Evolutionary conservation across 805 yeast genomes (phyloP), one percentile per base, ranked within the genome.

Genomic region (Candida taoyuanica): DNA sequence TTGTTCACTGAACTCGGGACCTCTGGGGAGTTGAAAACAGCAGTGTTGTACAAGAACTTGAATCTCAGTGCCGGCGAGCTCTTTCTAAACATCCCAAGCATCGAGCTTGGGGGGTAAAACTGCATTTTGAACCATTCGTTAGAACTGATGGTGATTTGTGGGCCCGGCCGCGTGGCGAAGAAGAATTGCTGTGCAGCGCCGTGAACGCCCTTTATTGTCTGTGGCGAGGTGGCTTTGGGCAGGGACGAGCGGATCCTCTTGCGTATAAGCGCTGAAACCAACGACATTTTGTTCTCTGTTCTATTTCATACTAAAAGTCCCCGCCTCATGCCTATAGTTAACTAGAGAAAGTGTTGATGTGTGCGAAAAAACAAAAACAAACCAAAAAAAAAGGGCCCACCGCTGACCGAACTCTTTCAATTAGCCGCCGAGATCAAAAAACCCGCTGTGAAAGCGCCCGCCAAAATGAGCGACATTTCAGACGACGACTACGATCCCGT

Each of bases 61-160:
- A 54, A 33, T n/a, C 56, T 23, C 8, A 54, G 16, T 0, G 55
- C 47, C 3, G 56, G 58, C n/a, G 37, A 40, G 11, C 44, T 39
- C 34, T 54, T 54, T 12, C 56, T 40, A 34, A 48, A 51, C 4
- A 49, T 11, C 1, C 49, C 49, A 6, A 48, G 31, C 3, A 53
- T n/a, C 26, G 52, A 57, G 1, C 40, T 37, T 2, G 51, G 48
- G 13, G 56, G 55, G 37, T 43, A 54, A 31, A 33, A 54, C 4
- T 37, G 34, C 16, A 39, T 21, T 15, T 31, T 41, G 40, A 48
- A 47, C 33, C 42, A 45, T 17, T 21, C 28, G 31, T 43, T 47
- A 4, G 23, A 15, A 12, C 26, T 5, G 27, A 45, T 31, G 9
- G 26, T 20, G 14, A 25, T 29, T 5, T 40, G 45, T 12, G 29